These are phyloP conservation scores for Annona squamosa DNA, from an alignment of 164 flowering plant species.

Conservation along the genomic window DNA sequence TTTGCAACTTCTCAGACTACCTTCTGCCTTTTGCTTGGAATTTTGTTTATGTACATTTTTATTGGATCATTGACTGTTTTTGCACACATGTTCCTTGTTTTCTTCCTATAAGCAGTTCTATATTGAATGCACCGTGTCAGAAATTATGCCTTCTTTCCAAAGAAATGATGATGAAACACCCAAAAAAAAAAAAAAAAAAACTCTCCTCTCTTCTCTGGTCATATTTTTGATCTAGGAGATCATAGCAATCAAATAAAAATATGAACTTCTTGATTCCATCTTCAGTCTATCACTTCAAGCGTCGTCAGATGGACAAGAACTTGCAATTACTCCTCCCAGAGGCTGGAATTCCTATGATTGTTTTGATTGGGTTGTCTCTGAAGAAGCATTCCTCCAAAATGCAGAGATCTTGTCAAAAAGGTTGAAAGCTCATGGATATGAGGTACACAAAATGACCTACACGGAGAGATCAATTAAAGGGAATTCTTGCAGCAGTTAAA, in stretches of 20 bases:
- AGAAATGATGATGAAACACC: not conserved
- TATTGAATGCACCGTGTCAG: not conserved
- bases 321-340: conserved; percentile 68
- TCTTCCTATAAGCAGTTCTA: not conserved
- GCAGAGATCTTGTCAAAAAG: conserved; percentile 53
- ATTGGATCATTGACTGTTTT: too few species aligned
- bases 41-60: too few species aligned
- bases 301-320: conserved; percentile 7
- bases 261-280: not conserved
- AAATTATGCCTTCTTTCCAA: not conserved
- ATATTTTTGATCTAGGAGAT: not conserved
- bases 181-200: not conserved
- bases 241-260: not conserved
- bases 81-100: too few species aligned
- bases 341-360: conserved; percentile 99
- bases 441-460: conserved; percentile 34
- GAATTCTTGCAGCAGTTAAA: not conserved
- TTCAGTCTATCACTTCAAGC: conserved; percentile 6
- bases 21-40: too few species aligned
- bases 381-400: conserved; percentile 68
- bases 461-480: not conserved
- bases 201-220: not conserved
- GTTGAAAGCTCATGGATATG: conserved; percentile 57
- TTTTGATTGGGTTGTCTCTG: conserved; percentile 76
- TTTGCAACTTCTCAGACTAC: too few species aligned